phyloP scores from a whole-genome alignment of 352 stramenopile species.

The Globisporangium paroecandrum region DNA sequence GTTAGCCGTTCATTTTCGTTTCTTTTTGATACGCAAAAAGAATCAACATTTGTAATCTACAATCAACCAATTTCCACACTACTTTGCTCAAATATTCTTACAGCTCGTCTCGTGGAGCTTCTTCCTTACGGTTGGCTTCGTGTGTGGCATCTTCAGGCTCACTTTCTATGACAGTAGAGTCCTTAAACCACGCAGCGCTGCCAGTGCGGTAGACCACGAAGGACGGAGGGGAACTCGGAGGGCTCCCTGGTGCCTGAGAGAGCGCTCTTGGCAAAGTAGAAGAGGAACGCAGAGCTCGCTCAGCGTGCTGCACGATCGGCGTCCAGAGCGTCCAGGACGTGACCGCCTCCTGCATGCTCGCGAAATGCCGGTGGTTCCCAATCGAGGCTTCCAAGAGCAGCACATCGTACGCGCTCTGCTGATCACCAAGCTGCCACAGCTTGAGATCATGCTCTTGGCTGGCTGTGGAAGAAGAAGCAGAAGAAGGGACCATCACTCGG shows the following conservation, averaged over 20 bases:
- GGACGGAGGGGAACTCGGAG: background rate
- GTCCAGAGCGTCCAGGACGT: conserved; percentile 64
- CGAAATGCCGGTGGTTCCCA: conserved; percentile 33
- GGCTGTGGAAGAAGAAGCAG: background rate
- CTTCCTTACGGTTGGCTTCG: background rate
- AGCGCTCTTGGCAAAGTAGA: too few relatives aligned
- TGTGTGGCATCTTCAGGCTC: background rate
- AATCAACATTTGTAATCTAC: conserved; percentile 1
- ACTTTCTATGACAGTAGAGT: background rate
- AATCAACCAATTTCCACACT: background rate
- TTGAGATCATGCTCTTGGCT: background rate
- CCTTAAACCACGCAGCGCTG: background rate
- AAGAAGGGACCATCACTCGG: conserved; percentile 10
- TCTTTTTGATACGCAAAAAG: background rate
- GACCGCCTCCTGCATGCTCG: conserved; percentile 54
- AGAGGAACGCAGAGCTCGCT: background rate
- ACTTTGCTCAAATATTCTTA: background rate
- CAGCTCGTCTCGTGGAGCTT: conserved; percentile 1
- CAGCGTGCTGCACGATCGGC: conserved; percentile 39
- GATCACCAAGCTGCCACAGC: conserved; percentile 32
- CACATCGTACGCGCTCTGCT: conserved; percentile 33
- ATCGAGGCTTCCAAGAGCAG: conserved; percentile 24
- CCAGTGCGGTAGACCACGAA: conserved; percentile 4
- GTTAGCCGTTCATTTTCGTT: background rate
- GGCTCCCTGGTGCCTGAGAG: background rate